These are phyloP conservation scores for Dipodascopsis uninucleata DNA, from an alignment of 805 yeast species.

Conservation along the genomic window DNA sequence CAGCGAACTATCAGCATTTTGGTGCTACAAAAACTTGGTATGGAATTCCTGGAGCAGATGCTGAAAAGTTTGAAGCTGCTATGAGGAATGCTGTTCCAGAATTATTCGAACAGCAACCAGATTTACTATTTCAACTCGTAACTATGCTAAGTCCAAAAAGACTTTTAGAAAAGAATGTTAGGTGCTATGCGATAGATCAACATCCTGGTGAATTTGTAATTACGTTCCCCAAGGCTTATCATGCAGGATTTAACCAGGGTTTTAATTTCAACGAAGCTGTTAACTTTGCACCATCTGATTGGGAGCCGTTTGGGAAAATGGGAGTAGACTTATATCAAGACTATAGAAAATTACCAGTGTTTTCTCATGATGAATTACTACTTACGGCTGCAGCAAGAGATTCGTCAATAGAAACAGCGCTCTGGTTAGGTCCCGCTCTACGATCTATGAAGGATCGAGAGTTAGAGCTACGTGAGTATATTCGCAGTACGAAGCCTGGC, in stretches of 20 bases:
- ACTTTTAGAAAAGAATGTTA: conserved; percentile 44
- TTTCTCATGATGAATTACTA: conserved; percentile 38
- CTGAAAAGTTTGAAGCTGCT: conserved; percentile 61
- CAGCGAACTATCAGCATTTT: conserved; percentile 86
- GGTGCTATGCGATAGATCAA: conserved; percentile 60
- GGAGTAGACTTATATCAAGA: conserved; percentile 33
- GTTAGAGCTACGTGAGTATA: conserved; percentile 8
- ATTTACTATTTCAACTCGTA: conserved; percentile 78
- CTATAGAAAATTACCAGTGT: conserved; percentile 35
- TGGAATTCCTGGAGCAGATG: conserved; percentile 70
- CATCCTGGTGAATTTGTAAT: conserved; percentile 75
- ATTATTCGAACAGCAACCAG: conserved; percentile 78
- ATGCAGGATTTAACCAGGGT: conserved; percentile 86
- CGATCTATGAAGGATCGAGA: conserved; percentile 18
- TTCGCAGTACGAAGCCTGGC: conserved; percentile 10
- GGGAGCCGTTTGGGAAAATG: conserved; percentile 37
- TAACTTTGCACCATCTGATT: conserved; percentile 41
- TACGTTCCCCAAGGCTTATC: conserved; percentile 86
- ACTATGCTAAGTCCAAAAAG: conserved; percentile 72
- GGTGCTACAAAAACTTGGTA: conserved; percentile 94
- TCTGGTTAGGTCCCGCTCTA: conserved; percentile 30
- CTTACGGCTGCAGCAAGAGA: conserved; percentile 25
- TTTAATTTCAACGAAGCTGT: conserved; percentile 53
- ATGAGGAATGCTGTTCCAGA: conserved; percentile 72
- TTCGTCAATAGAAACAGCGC: conserved; percentile 26